phyloP scores from a whole-genome alignment of 2,329 filamentous ascomycete genomes.

The Pseudopyrenochaeta lycopersici region DNA sequence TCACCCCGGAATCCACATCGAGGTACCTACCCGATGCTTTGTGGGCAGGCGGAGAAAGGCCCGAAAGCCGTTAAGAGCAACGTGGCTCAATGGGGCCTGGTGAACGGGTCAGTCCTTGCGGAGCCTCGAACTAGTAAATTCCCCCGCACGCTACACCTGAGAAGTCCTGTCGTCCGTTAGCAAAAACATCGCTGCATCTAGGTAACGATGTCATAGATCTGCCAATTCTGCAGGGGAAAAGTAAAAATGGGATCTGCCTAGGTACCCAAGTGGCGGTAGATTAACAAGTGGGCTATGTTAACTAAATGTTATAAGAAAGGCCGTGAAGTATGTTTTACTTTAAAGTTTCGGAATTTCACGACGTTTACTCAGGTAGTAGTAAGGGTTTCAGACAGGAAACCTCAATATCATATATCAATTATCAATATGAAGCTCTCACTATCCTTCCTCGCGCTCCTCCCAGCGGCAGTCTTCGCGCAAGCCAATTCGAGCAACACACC shows the following conservation, averaged over 20 bases:
- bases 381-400: not conserved
- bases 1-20: no score
- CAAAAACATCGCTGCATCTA: not conserved
- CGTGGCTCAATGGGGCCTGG: not conserved
- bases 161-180: not conserved
- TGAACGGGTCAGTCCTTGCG: not conserved
- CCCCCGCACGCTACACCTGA: not conserved
- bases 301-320: no score
- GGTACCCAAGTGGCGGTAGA: no score
- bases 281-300: no score
- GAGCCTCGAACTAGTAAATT: not conserved
- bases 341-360: no score
- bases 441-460: not conserved
- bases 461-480: constrained; percentile 9
- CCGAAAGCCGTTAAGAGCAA: not conserved
- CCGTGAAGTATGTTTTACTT: no score
- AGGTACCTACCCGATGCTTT: no score
- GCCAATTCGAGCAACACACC: constrained; percentile 30
- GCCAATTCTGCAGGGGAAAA: no score
- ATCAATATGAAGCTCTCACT: not conserved
- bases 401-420: not conserved
- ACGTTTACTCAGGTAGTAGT: no score
- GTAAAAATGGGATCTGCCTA: no score
- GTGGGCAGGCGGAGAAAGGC: not conserved
- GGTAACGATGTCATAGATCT: not conserved